These are phyloP conservation scores for Ambrosia artemisiifolia DNA, from an alignment of 129 eudicot genomes.

Conservation along the genomic window DNA sequence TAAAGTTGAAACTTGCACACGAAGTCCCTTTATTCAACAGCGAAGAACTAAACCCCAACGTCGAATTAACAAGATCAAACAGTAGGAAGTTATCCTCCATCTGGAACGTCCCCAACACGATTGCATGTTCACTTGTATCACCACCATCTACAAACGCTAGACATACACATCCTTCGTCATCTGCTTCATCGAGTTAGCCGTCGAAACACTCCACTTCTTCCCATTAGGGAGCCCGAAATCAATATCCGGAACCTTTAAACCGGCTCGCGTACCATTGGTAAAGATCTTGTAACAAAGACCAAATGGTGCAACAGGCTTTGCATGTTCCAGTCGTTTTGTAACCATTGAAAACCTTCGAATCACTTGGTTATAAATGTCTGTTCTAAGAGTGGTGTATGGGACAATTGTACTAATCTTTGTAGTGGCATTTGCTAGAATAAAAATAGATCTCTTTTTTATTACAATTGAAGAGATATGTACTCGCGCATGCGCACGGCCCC, in stretches of 20 bases:
- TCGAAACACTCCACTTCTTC: slow-evolving; percentile 29
- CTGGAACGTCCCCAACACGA: slow-evolving; percentile 40
- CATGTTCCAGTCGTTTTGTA: background rate
- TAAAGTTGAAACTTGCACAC: slow-evolving; percentile 27
- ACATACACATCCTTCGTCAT: slow-evolving; percentile 29
- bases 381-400: slow-evolving; percentile 34
- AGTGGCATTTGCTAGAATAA: background rate
- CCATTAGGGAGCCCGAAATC: slow-evolving; percentile 11
- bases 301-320: slow-evolving; percentile 16
- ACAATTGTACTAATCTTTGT: slow-evolving; percentile 31
- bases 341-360: slow-evolving; percentile 11
- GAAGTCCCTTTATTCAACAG: slow-evolving; percentile 18
- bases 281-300: slow-evolving; percentile 22
- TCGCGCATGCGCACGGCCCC: no score
- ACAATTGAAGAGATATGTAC: no score
- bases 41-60: slow-evolving; percentile 30
- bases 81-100: slow-evolving; percentile 36
- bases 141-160: slow-evolving; percentile 46
- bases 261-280: background rate
- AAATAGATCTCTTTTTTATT: slow-evolving; percentile 1
- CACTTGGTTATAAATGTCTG: slow-evolving; percentile 19
- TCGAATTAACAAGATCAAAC: slow-evolving; percentile 22
- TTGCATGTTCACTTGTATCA: background rate
- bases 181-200: slow-evolving; percentile 32
- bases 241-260: slow-evolving; percentile 28